phyloP scores from a whole-genome alignment of 192 early-diverging fungal genomes.

The Backusella macrospora region DNA sequence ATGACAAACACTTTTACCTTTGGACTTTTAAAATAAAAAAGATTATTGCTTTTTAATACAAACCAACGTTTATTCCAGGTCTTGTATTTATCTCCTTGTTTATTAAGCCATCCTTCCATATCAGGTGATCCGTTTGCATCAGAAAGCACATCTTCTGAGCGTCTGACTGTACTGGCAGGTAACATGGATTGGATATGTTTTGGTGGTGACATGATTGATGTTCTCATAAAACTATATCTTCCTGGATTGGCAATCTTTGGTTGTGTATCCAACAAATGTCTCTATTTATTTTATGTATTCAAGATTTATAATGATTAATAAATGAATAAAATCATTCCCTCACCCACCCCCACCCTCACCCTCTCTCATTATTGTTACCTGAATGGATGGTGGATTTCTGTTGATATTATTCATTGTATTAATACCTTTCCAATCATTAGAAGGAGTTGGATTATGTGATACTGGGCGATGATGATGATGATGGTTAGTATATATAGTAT shows the following conservation, averaged over 20 bases:
- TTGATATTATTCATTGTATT: background rate
- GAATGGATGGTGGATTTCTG: background rate
- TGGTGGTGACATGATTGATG: background rate
- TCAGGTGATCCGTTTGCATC: constrained; percentile 37
- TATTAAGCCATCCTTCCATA: constrained; percentile 58
- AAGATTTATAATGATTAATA: too few species aligned
- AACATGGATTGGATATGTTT: constrained; percentile 7
- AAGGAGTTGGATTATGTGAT: constrained; percentile 9
- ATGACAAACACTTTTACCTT: constrained; percentile 10
- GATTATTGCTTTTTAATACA: constrained; percentile 54
- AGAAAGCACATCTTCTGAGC: background rate
- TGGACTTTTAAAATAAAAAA: constrained; percentile 61
- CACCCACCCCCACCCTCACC: too few species aligned
- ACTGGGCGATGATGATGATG: background rate
- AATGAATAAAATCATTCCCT: too few species aligned
- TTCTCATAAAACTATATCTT: constrained; percentile 19
- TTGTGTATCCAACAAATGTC: background rate
- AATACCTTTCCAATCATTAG: constrained; percentile 1
- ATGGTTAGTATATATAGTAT: too few species aligned
- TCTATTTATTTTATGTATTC: background rate
- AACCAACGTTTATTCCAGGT: constrained; percentile 64
- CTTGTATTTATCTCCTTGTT: constrained; percentile 59
- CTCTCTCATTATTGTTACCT: background rate
- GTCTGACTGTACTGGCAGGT: background rate
- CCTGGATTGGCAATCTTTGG: constrained; percentile 1